Evolutionary conservation across 1,139 yeast genomes (phyloP).

Genomic region (Blastobotrys elegans): DNA sequence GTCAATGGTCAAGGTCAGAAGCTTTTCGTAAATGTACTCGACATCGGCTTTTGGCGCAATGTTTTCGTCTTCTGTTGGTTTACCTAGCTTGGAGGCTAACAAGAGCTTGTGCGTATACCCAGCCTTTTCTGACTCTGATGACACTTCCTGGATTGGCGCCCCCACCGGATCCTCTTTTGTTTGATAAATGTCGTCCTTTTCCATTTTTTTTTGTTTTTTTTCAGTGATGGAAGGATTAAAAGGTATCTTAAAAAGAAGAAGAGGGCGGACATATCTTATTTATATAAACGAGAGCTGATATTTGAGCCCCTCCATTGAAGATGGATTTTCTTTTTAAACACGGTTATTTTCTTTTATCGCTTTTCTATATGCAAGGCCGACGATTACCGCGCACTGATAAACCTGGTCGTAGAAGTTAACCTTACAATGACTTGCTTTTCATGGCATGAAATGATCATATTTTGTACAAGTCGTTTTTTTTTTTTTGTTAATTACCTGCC

Average conservation of each 20-base stretch:
- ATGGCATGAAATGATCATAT: too few relatives aligned
- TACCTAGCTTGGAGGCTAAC: conserved; percentile 4
- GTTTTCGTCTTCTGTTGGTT: conserved; percentile 11
- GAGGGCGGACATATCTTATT: too few relatives aligned
- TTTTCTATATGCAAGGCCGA: too few relatives aligned
- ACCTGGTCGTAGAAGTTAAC: too few relatives aligned
- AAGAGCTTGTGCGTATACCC: not conserved
- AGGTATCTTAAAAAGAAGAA: too few relatives aligned
- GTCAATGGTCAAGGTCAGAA: conserved; percentile 36
- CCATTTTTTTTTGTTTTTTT: not conserved
- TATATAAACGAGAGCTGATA: too few relatives aligned
- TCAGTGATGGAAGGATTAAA: not conserved
- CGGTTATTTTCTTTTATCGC: not conserved
- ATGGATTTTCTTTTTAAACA: too few relatives aligned
- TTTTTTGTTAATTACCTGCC: too few relatives aligned
- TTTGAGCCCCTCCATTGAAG: too few relatives aligned
- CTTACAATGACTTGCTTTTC: too few relatives aligned
- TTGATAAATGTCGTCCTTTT: not conserved
- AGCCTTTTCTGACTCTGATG: conserved; percentile 2
- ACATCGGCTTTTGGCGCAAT: conserved; percentile 15
- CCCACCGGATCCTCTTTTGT: not conserved
- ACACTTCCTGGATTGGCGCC: not conserved
- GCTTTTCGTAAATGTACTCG: conserved; percentile 39
- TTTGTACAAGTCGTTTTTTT: too few relatives aligned
- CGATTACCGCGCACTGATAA: too few relatives aligned